Evolutionary conservation across 2,329 filamentous ascomycete genomes (phyloP).

Genomic region (Diaporthe citri): DNA sequence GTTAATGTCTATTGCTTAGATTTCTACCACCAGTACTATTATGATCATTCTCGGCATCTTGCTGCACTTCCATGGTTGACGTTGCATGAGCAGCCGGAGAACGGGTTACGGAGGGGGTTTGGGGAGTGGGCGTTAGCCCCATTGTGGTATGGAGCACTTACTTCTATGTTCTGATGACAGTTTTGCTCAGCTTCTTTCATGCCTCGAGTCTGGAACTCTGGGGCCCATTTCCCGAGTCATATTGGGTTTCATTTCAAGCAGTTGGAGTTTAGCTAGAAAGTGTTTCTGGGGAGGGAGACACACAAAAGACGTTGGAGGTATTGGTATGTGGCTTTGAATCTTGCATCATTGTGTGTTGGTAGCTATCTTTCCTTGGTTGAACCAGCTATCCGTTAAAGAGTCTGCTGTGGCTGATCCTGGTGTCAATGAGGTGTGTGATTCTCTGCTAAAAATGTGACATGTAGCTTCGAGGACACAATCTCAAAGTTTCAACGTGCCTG

Average conservation of each 20-base stretch:
- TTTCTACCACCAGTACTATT: neutral
- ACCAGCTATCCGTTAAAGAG: neutral
- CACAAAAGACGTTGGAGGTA: neutral
- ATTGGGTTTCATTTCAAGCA: neutral
- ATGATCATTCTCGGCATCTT: neutral
- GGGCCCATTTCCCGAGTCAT: neutral
- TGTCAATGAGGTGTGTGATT: neutral
- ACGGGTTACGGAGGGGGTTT: neutral
- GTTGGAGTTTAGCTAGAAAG: neutral
- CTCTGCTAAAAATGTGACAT: neutral
- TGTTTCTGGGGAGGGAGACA: neutral
- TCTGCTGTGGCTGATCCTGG: neutral
- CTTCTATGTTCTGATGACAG: neutral
- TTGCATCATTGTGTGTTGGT: neutral
- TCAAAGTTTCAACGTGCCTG: no score
- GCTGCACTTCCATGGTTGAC: neutral
- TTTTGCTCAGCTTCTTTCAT: neutral
- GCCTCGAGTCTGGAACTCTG: constrained; percentile 12
- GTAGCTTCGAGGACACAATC: neutral
- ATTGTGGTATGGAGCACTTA: neutral
- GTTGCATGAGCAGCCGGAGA: neutral
- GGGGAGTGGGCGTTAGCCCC: neutral
- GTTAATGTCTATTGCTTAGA: constrained; percentile 39
- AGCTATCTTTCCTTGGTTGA: neutral
- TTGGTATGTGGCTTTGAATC: neutral